Evolutionary conservation across 495 filamentous ascomycete species (phyloP).

Genomic region (Achaetomiella virescens): DNA sequence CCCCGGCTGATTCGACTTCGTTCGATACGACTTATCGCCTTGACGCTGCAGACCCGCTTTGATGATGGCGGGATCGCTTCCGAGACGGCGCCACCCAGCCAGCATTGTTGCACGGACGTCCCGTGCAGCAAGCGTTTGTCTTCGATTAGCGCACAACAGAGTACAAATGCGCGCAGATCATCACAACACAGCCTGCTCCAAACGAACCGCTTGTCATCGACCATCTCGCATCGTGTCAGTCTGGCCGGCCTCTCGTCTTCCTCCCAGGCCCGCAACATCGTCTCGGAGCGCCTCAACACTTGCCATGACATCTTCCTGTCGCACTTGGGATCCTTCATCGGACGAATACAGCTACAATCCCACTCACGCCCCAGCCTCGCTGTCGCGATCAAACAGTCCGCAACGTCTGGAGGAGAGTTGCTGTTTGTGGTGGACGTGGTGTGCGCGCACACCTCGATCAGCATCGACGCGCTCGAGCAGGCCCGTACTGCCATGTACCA

Average conservation of each 20-base stretch:
- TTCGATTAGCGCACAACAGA: constrained; percentile 28
- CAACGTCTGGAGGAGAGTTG: constrained; percentile 70
- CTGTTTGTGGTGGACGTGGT: constrained; percentile 78
- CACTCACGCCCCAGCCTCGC: constrained; percentile 80
- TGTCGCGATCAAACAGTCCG: constrained; percentile 62
- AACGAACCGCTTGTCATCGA: constrained; percentile 40
- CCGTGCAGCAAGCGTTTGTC: constrained; percentile 41
- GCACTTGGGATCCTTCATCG: constrained; percentile 84
- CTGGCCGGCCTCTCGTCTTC: constrained; percentile 40
- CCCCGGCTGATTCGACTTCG: constrained; percentile 55
- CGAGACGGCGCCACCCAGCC: constrained; percentile 24
- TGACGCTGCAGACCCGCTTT: constrained; percentile 34
- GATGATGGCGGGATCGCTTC: constrained; percentile 25
- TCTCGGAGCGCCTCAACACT: constrained; percentile 58
- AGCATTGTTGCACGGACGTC: constrained; percentile 31
- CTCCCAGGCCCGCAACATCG: constrained; percentile 43
- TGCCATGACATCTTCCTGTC: constrained; percentile 85
- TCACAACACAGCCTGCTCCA: constrained; percentile 30
- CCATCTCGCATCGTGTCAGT: constrained; percentile 50
- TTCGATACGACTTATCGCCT: constrained; percentile 30
- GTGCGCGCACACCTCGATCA: constrained; percentile 65
- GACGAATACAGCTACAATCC: constrained; percentile 79
- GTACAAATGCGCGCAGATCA: constrained; percentile 33
- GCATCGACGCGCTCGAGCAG: constrained; percentile 56
- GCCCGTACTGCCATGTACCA: constrained; percentile 75